Conservation (phyloP, 352 stramenopile genomes). For the Halophytophthora batemanensis region DNA sequence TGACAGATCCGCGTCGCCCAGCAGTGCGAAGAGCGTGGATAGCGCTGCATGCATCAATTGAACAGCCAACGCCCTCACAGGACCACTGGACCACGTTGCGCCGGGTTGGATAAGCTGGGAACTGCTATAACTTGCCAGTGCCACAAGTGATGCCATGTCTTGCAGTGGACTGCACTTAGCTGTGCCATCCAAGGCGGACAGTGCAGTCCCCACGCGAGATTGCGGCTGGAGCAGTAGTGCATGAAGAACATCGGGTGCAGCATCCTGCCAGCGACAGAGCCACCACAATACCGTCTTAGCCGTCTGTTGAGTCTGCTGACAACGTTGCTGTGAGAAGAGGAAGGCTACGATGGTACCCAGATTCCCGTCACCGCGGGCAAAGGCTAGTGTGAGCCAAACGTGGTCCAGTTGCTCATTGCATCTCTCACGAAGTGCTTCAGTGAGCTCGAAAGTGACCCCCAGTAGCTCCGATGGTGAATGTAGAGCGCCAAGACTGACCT, state of each 20-base stretch:
- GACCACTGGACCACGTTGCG: conserved; percentile 4
- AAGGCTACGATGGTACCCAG: conserved; percentile 19
- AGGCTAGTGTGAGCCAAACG: conserved; percentile 59
- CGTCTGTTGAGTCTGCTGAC: conserved; percentile 27
- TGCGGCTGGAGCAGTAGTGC: conserved; percentile 10
- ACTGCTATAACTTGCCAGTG: conserved; percentile 19
- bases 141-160: conserved; percentile 23
- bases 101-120: conserved; percentile 19
- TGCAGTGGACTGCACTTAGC: conserved; percentile 10
- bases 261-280: conserved; percentile 59
- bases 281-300: conserved; percentile 61
- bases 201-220: neutral
- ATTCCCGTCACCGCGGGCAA: conserved; percentile 17
- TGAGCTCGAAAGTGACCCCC: conserved; percentile 53
- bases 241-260: conserved; percentile 39
- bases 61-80: conserved; percentile 17
- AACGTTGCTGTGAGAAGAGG: conserved; percentile 43
- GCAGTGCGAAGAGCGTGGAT: conserved; percentile 17
- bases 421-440: conserved; percentile 28
- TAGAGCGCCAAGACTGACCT: conserved; percentile 23
- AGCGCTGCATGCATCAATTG: conserved; percentile 25
- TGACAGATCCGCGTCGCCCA: conserved; percentile 9
- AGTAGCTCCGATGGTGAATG: conserved; percentile 26
- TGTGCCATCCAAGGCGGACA: neutral
- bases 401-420: conserved; percentile 61